Conservation (phyloP, 306 rosid genomes). For the Oxytropis ochrocephala region DNA sequence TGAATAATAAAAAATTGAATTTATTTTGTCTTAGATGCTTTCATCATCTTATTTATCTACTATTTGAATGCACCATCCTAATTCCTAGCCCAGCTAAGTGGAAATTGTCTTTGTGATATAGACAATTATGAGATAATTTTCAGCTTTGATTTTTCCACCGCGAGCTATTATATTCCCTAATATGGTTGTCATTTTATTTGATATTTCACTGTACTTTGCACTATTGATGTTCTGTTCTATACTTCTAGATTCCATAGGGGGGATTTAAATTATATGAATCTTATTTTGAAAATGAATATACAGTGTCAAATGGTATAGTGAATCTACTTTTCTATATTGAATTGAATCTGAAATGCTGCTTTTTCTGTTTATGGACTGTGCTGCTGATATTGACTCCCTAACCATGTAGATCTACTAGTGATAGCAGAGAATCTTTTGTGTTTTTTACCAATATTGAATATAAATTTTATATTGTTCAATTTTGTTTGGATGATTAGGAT, state of each 20-base stretch:
- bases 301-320: background rate
- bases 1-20: too few relatives aligned
- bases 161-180: background rate
- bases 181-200: conserved; percentile 6
- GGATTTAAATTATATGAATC: conserved; percentile 5
- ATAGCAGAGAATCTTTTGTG: background rate
- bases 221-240: background rate
- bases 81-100: background rate
- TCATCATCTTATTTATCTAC: too few relatives aligned
- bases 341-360: too few relatives aligned
- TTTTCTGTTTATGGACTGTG: background rate
- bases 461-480: background rate
- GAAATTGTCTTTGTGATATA: background rate
- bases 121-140: conserved; percentile 2
- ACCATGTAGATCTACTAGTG: conserved; percentile 20
- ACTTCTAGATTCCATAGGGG: background rate
- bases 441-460: background rate
- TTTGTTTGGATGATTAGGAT: conserved; percentile 16
- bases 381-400: background rate
- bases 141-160: background rate
- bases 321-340: background rate
- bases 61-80: background rate
- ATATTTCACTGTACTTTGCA: background rate
- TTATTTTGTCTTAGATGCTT: too few relatives aligned
- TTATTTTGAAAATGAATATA: background rate